phyloP scores from a whole-genome alignment of 768 basidiomycete species.

The Serendipita sp. region DNA sequence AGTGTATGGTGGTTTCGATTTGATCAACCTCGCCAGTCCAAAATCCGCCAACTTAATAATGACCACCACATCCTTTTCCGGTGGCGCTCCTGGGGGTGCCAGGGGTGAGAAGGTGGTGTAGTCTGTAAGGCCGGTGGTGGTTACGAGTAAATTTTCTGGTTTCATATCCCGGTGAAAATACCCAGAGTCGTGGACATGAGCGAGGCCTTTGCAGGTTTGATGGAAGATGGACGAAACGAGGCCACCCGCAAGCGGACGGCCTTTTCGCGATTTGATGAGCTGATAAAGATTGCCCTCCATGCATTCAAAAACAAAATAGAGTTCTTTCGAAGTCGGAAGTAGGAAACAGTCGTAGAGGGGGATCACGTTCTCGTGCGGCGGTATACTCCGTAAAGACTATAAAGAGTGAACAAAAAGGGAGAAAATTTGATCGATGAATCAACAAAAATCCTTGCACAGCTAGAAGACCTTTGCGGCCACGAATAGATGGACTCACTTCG shows the following conservation, averaged over 20 bases:
- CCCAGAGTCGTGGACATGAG: slow-evolving; percentile 82
- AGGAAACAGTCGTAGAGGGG: slow-evolving; percentile 99
- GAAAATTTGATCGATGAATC: slow-evolving; percentile 6
- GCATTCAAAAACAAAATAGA: slow-evolving; percentile 98
- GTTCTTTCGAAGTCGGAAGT: slow-evolving; percentile 85
- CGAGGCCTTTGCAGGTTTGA: slow-evolving; percentile 77
- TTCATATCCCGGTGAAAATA: slow-evolving; percentile 99
- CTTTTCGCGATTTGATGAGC: slow-evolving; percentile 92
- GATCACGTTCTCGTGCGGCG: slow-evolving; percentile 93
- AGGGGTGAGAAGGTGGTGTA: slow-evolving; percentile 69
- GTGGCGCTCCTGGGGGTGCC: slow-evolving; percentile 43
- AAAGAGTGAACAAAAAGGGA: background rate
- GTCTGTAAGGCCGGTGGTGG: slow-evolving; percentile 88
- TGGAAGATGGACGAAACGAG: slow-evolving; percentile 89
- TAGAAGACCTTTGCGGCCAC: slow-evolving; percentile 10
- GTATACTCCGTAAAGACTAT: slow-evolving; percentile 86
- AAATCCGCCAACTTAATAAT: slow-evolving; percentile 98
- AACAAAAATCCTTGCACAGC: too few species aligned
- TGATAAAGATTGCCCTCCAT: slow-evolving; percentile 99
- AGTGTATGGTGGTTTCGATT: slow-evolving; percentile 82
- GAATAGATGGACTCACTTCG: slow-evolving; percentile 41
- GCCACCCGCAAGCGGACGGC: slow-evolving; percentile 89
- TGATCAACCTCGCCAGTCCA: slow-evolving; percentile 84
- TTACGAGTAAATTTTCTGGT: slow-evolving; percentile 96
- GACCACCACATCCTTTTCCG: slow-evolving; percentile 87